Percentiles rank a stretch among this genome's conserved stretches.
Evolutionary conservation across 225 moss, liverwort and hornwort genomes (phyloP).

Genomic region (Physcomitrium patens): DNA sequence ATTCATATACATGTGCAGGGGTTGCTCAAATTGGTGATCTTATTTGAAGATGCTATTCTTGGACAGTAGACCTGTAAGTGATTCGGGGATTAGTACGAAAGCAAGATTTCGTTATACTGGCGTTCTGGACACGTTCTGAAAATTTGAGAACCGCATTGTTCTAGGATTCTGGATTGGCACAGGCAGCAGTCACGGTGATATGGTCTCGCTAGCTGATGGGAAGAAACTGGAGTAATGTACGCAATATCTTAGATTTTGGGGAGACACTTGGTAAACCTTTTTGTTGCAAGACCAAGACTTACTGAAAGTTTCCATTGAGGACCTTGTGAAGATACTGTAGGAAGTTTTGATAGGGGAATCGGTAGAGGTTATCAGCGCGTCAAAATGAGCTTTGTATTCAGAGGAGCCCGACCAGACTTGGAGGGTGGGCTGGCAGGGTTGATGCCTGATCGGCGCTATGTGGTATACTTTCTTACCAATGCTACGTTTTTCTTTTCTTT

Average conservation of each 20-base stretch:
- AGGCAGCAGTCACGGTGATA: too few species aligned
- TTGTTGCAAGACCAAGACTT: neutral
- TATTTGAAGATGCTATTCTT: neutral
- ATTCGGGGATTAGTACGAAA: neutral
- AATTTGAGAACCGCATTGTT: neutral
- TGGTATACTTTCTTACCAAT: constrained; percentile 38
- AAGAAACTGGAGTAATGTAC: too few species aligned
- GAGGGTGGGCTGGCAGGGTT: constrained; percentile 63
- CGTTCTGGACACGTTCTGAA: neutral
- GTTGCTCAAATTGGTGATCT: neutral
- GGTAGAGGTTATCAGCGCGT: constrained; percentile 4
- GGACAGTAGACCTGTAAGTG: neutral
- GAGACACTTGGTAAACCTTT: too few species aligned
- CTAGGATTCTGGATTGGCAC: neutral
- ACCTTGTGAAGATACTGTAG: constrained; percentile 2
- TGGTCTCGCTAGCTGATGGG: too few species aligned
- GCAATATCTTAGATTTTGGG: too few species aligned
- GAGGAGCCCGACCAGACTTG: constrained; percentile 67
- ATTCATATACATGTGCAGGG: neutral
- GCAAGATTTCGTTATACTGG: too few species aligned
- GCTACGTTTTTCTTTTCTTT: neutral
- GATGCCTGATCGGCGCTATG: constrained; percentile 61
- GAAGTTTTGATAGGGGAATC: neutral
- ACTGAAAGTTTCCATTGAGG: neutral
- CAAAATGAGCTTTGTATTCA: constrained; percentile 72